Evolutionary conservation across 2,329 filamentous ascomycete genomes (phyloP), one percentile per base, ranked within the genome.

Genomic region (Fusarium incarnatum): DNA sequence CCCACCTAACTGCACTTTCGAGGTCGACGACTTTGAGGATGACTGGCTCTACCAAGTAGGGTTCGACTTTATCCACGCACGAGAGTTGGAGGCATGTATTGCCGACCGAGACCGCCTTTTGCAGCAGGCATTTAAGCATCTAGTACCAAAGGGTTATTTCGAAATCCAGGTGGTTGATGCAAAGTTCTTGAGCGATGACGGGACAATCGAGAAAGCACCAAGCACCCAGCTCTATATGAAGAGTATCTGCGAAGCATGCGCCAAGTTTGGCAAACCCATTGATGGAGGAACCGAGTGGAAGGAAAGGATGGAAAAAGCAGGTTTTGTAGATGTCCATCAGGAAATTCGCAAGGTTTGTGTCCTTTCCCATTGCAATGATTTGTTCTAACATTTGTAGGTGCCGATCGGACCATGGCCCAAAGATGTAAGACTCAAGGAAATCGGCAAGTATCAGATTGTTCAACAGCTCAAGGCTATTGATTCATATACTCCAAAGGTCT

Each of bases 401-500:
- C 66, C 67, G 4, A 70, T 70, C 0, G 67, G 67, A 1, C 15
- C 56, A 0, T 70, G 67, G 66, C 60, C 67, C 1, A 70, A 63
- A 2, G 52, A 70, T 12, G 47, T 41, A n/a, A 46, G 22, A 15
- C 48, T 70, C 1, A 70, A 70, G 25, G 67, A 70, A 20, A 45
- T 70, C 18, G 67, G 67, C 2, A 53, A 41, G 4, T 68, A 61
- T 23, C 58, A 71, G 20, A 41, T 45, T 15, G 32, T 67, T 4
- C 68, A 71, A 37, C 45, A 67, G n/a, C 7, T 40, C 0, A 70
- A 71, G 13, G 64, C 47, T 10, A 56, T 71, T 6, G 59, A 65
- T 0, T 71, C 68, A 0, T 71, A 71, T 10, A 71, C 68, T 6
- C 68, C 68, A 1, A 71, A 65, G 6, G 49, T 71, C 4, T 71